Conservation (phyloP, 2,329 filamentous ascomycete species). For the Pseudogymnoascus sp. region DNA sequence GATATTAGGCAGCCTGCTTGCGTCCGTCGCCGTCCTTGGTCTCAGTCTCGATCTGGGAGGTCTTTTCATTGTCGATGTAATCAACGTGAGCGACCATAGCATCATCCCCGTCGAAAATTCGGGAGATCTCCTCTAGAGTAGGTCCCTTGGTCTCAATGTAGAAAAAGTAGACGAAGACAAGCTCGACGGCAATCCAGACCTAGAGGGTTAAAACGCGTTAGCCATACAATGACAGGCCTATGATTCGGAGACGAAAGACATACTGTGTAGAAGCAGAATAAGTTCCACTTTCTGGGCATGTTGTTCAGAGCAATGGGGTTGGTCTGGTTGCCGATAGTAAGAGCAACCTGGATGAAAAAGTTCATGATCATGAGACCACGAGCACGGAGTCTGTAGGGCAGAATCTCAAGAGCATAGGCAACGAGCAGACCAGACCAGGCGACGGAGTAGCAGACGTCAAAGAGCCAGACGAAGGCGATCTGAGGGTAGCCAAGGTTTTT, state of each 20-base stretch:
- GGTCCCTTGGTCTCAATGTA: conserved; percentile 11
- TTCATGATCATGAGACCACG: conserved; percentile 55
- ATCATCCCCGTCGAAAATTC: conserved; percentile 13
- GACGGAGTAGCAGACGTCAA: conserved; percentile 46
- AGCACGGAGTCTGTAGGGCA: conserved; percentile 42
- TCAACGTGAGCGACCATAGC: conserved; percentile 7
- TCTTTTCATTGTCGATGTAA: neutral
- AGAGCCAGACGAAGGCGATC: conserved; percentile 45
- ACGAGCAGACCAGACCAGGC: conserved; percentile 53
- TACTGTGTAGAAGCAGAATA: conserved; percentile 60
- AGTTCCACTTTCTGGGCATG: conserved; percentile 56
- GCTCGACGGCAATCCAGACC: conserved; percentile 50
- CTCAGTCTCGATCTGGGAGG: neutral
- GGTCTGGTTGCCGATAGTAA: conserved; percentile 42
- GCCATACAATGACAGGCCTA: neutral
- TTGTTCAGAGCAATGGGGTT: conserved; percentile 59
- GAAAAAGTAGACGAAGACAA: conserved; percentile 13
- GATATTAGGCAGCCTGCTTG: neutral
- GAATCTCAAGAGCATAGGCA: conserved; percentile 47
- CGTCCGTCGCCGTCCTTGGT: neutral
- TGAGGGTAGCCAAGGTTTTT: conserved; percentile 36
- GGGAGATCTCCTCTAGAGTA: conserved; percentile 8
- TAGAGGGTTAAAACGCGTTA: conserved; percentile 18
- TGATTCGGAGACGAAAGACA: conserved; percentile 21
- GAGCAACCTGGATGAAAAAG: conserved; percentile 41